Base-by-base conservation (phyloP, 768 basidiomycete species). In the Hypholoma sublateritium region DNA sequence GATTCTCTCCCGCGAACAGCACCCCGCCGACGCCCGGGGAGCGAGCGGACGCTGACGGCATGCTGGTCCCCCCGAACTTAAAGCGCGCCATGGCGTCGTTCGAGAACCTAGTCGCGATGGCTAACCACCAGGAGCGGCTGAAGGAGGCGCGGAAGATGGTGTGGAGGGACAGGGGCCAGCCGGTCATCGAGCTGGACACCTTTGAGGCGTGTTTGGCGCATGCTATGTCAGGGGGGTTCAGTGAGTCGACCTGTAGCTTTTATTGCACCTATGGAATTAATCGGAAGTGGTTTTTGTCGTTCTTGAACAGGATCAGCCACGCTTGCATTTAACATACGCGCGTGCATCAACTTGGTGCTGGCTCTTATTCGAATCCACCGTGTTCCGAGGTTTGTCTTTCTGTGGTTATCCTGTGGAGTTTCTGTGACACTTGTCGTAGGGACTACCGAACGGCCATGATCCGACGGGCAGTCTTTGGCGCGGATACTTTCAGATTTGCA, bases 401-500 rank as follows among this genome's bases (percentile, higher is more conserved):
- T 47, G 4, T 19, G 9, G 28, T 32, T 39, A 32, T 50, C 7
- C 47, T 45, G 37, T 11, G 39, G 14, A 8, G 2, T 14, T 35
- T 14, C 14, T 12, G 24, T 55, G 43, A 32, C 14, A 36, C 41
- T 5, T 3, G 9, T 39, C 34, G 4, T 63, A 94, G 91, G 64
- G 74, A 83, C n/a, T 71, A 80, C 53, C 83, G 89, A 9, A 71
- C 89, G 7, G 71, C 82, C 4, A 69, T 94, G 21, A 78, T 97
- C 49, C 83, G 88, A 3, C 89, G 84, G 73, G 95, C 93, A 0
- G 75, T 96, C 43, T 91, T 97, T 62, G 94, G 94, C 0, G 59
- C 76, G 41, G 95, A 97, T 65, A 87, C 91, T 0, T 81, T 89
- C 66, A 77, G 95, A 17, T 95, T 96, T 60, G 91, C 87, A 4